Evolutionary conservation across 2,329 filamentous ascomycete genomes (phyloP), one percentile per base, ranked within the genome.

Genomic region (Pseudopyrenochaeta lycopersici): DNA sequence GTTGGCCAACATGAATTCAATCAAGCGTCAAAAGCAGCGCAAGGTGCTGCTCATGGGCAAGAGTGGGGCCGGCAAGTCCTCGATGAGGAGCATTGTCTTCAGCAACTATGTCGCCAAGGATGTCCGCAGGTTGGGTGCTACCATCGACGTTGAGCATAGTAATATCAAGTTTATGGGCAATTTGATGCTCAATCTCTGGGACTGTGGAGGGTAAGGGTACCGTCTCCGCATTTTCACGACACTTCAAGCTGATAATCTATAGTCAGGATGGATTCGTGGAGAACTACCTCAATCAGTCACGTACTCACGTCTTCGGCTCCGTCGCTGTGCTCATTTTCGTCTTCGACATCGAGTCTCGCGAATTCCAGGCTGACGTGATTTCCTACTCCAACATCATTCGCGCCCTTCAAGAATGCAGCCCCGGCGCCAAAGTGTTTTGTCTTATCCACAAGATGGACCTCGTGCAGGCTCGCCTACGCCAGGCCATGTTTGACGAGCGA

Each of bases 381-480:
- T 97, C 92, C 53, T 99, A 98, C 81, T 88, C 89, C 46, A 90
- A 91, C 63, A 95, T 98, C 74, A 91, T 98, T 65, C 87, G 89
- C 44, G 95, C 95, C 0, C 84, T 99, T 33, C 85, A 89, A 49
- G 93, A 98, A 78, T 96, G 88, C 82, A 96, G 91, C 42, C 85
- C 86, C 1, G 79, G 78, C 30, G 92, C 94, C 58, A 90, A 91
- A 74, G 89, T 99, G 68, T 99, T 98, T 79, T 90, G 95, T 57
- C 86, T 99, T 39, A 90, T 99, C 63, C 95, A 99, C 87, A 99
- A 99, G 79, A 97, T 99, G 90, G 95, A 99, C 75, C 85, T 99
- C 21, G 92, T 98, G 43, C 90, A 93, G 63, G 85, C 88, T 33
- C 85, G 90, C 52, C 86, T 90, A 63, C 90, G 93, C 56, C 88